Percentiles rank a stretch among this genome's conserved stretches.
Evolutionary conservation across 164 flowering plant species (phyloP).

Genomic region (Magnolia officinalis): DNA sequence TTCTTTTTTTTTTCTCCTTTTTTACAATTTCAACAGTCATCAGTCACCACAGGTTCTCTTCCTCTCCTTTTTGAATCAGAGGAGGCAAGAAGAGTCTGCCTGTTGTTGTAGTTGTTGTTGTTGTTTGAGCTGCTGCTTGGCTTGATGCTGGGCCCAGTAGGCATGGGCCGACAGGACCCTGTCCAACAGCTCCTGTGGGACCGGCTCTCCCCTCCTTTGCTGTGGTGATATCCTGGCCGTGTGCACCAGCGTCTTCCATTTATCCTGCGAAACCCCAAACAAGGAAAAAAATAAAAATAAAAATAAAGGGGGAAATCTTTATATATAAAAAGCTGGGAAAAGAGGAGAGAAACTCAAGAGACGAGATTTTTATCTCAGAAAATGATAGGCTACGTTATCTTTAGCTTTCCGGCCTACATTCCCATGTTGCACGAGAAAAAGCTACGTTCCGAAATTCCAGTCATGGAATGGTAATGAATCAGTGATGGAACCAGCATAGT

Average conservation of each 20-base stretch:
- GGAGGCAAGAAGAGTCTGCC: conserved; percentile 22
- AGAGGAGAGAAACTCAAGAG: no score
- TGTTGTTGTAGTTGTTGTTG: conserved; percentile 12
- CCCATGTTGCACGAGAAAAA: no score
- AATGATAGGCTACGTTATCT: no score
- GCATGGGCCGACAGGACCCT: conserved; percentile 77
- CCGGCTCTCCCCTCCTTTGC: conserved; percentile 95
- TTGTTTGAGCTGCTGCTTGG: conserved; percentile 54
- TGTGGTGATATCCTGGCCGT: conserved; percentile 89
- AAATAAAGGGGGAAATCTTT: background rate
- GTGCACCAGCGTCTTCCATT: conserved; percentile 99
- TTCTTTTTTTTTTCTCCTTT: no score
- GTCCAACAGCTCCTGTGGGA: conserved; percentile 89
- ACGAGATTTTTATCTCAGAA: no score
- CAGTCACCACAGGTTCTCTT: background rate
- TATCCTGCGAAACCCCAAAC: conserved; percentile 52
- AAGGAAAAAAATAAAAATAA: background rate
- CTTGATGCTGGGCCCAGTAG: conserved; percentile 84
- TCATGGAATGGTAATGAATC: no score
- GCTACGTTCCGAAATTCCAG: no score
- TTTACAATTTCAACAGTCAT: background rate
- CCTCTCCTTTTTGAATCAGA: conserved; percentile 15
- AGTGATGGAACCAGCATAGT: no score
- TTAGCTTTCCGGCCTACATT: no score
- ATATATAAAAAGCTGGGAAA: no score